These are phyloP conservation scores for Solanum ossicruentum DNA, from an alignment of 257 asterid genomes.

Conservation along the genomic window DNA sequence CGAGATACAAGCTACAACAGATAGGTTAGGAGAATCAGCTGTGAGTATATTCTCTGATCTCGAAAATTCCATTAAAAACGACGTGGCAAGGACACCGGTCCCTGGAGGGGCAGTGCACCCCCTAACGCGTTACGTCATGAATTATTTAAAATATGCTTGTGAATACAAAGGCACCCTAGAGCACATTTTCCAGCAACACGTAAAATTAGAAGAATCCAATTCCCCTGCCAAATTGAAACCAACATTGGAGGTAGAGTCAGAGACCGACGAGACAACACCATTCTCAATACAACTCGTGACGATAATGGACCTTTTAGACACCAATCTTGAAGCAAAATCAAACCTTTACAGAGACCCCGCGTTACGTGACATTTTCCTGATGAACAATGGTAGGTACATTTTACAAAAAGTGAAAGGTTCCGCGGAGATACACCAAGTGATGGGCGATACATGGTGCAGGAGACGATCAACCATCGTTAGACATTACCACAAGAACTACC, in stretches of 20 bases:
- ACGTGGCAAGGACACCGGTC: constrained; percentile 37
- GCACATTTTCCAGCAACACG: constrained; percentile 31
- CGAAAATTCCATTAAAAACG: constrained; percentile 54
- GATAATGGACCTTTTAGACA: constrained; percentile 54
- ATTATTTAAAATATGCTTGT: constrained; percentile 57
- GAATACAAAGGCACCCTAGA: constrained; percentile 56
- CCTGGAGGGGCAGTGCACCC: constrained; percentile 98
- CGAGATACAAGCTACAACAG: constrained; percentile 33
- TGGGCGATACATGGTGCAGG: constrained; percentile 82
- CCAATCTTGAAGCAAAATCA: constrained; percentile 45
- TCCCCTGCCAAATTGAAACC: background rate
- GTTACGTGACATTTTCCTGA: constrained; percentile 43
- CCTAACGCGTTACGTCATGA: constrained; percentile 78
- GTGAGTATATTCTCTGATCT: constrained; percentile 53
- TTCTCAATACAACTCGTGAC: constrained; percentile 41
- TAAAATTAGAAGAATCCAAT: background rate
- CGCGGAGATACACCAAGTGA: constrained; percentile 38
- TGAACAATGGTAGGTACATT: constrained; percentile 83
- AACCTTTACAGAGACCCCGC: constrained; percentile 48
- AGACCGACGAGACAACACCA: constrained; percentile 32
- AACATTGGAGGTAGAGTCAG: constrained; percentile 5
- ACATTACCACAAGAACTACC: constrained; percentile 70
- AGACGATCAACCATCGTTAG: constrained; percentile 65
- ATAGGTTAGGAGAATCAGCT: constrained; percentile 57
- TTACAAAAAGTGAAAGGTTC: constrained; percentile 73